These are phyloP conservation scores for Talaromyces sp. DNA, from an alignment of 2,329 filamentous ascomycete species.

Conservation along the genomic window DNA sequence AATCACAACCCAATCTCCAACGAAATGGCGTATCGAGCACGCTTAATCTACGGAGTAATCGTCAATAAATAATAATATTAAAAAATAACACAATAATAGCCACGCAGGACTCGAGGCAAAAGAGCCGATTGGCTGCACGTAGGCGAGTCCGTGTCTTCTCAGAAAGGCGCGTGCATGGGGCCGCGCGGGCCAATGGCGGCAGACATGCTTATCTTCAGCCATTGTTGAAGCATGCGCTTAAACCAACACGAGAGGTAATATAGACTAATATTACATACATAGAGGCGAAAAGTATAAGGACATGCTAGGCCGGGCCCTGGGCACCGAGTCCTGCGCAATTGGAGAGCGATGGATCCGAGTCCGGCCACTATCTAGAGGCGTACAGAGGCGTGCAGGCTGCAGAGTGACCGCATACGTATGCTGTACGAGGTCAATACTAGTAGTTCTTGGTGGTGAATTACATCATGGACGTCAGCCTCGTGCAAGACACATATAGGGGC, in stretches of 20 bases:
- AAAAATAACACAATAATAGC: not conserved
- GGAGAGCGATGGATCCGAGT: not conserved
- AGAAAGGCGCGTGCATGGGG: not conserved
- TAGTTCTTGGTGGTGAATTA: not conserved
- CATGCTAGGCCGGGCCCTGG: not conserved
- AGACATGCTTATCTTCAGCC: not conserved
- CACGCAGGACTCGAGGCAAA: not conserved
- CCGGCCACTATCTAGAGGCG: too few relatives aligned
- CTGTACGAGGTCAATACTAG: not conserved
- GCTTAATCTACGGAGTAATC: too few relatives aligned
- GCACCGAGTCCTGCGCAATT: not conserved
- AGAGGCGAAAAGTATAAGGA: not conserved
- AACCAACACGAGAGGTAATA: not conserved
- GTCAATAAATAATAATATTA: not conserved
- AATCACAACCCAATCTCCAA: too few relatives aligned
- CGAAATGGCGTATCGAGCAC: too few relatives aligned
- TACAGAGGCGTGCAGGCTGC: not conserved
- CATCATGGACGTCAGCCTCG: not conserved
- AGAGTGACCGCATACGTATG: not conserved
- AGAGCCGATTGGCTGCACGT: not conserved
- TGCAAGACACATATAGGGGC: not conserved
- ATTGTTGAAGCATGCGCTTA: not conserved
- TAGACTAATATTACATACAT: too few relatives aligned
- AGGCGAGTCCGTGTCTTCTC: too few relatives aligned
- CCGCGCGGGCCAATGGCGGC: not conserved